Evolutionary conservation across 75 land plant species (phyloP), one percentile per base, ranked within the genome.

Genomic region (Selaginella tamariscina): DNA sequence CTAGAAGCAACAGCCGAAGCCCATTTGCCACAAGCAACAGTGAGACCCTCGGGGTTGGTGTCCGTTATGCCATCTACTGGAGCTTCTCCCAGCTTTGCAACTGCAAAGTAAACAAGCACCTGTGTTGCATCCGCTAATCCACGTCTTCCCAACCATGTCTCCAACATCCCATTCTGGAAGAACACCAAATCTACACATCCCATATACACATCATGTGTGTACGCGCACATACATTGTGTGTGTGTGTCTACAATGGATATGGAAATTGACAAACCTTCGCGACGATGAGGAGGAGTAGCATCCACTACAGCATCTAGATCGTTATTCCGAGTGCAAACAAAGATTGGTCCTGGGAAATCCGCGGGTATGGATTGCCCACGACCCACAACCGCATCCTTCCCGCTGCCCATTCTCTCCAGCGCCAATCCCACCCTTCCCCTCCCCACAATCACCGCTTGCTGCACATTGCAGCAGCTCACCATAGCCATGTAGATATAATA

Each of bases 131-230:
- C 79, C 15, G 44, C 62, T 21, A 94, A 68, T 18, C 89, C 97
- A 73, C 81, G 83, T 66, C 82, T 80, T 71, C 82, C 67, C 33
- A 90, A 72, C 96, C 96, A 95, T 2, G 99, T 96, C 71, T 87
- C 97, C 63, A 95, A 82, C 96, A 95, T 95, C 31, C 99, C 99
- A 66, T 95, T 95, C 99, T 95, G 99, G 78, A 95, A 79, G 69
- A 95, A 90, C 22, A 95, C 97, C 84, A 95, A 81, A 78, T 95
- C 99, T 89, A 86, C 82, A 62, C 31, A 44, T 59, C 27, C 54
- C 54, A 11, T 49, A 49, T 49, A 11, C 11, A 20, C 18, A 49
- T 20, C 54, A 11, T 11, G 20, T 49, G 11, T 20, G 20, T 20
- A 49, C 18, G 18, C 11, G 18, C 11, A 49, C 54, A 49, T 49